These are phyloP conservation scores for Penicillium sp. DNA, from an alignment of 2,329 filamentous ascomycete species.

Conservation along the genomic window DNA sequence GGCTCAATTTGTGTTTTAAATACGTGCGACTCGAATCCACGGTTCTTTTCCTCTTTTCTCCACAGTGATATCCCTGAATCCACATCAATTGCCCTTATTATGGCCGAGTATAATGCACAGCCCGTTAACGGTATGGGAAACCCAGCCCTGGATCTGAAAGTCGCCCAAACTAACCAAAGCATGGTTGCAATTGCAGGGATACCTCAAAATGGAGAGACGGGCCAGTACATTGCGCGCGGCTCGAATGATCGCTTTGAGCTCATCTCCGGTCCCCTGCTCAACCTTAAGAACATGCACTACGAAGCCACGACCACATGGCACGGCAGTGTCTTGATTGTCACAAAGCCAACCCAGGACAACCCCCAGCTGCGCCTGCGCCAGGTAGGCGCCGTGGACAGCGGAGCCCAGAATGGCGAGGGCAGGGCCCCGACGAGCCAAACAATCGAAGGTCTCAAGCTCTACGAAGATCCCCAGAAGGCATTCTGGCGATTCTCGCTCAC, in stretches of 20 bases:
- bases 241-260: slow-evolving; percentile 31
- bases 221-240: slow-evolving; percentile 6
- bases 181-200: slow-evolving; percentile 11
- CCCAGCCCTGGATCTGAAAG: background rate
- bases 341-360: slow-evolving; percentile 58
- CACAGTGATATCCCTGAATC: slow-evolving; percentile 2
- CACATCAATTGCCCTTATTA: slow-evolving; percentile 7
- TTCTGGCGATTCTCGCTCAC: slow-evolving; percentile 53
- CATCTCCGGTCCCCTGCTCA: slow-evolving; percentile 43
- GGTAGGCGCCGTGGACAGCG: slow-evolving; percentile 25
- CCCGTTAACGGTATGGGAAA: slow-evolving; percentile 17
- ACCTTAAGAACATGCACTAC: slow-evolving; percentile 41
- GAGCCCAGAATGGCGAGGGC: slow-evolving; percentile 13
- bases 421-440: slow-evolving; percentile 12
- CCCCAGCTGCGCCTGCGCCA: slow-evolving; percentile 48
- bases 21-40: slow-evolving; percentile 1
- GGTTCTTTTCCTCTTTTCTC: slow-evolving; percentile 1
- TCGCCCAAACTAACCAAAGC: slow-evolving; percentile 1
- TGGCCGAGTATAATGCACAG: slow-evolving; percentile 14
- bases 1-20: background rate
- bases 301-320: slow-evolving; percentile 51
- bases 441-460: slow-evolving; percentile 47
- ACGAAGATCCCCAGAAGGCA: slow-evolving; percentile 50
- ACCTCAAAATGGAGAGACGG: slow-evolving; percentile 18
- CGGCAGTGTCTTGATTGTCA: slow-evolving; percentile 78